These are phyloP conservation scores for Dimocarpus longan DNA, from an alignment of 345 rosid genomes.

Conservation along the genomic window DNA sequence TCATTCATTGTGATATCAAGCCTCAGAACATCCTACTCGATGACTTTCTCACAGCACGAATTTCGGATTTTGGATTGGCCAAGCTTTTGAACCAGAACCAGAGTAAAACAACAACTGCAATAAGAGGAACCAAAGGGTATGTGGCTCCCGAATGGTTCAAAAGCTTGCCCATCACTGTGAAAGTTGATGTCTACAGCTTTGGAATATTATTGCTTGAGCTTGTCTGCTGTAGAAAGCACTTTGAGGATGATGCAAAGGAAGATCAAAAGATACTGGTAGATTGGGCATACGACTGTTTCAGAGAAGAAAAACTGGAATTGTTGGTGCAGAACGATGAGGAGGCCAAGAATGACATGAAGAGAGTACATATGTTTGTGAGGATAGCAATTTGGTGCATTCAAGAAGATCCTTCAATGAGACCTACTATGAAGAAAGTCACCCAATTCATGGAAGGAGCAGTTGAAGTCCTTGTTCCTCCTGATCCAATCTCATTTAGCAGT, in stretches of 20 bases:
- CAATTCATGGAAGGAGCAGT: slow-evolving; percentile 31
- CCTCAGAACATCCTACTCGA: slow-evolving; percentile 30
- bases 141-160: slow-evolving; percentile 25
- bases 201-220: slow-evolving; percentile 8
- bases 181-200: slow-evolving; percentile 19
- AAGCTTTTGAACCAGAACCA: slow-evolving; percentile 19
- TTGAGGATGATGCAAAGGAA: neutral
- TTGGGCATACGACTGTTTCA: slow-evolving; percentile 24
- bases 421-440: slow-evolving; percentile 12
- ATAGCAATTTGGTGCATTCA: slow-evolving; percentile 22
- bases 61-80: slow-evolving; percentile 30
- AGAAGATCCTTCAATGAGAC: slow-evolving; percentile 17
- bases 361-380: slow-evolving; percentile 9
- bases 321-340: slow-evolving; percentile 30
- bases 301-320: slow-evolving; percentile 6
- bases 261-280: slow-evolving; percentile 13
- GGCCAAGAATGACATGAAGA: neutral
- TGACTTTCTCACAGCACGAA: slow-evolving; percentile 18
- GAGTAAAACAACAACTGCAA: slow-evolving; percentile 13
- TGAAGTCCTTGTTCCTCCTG: slow-evolving; percentile 27
- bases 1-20: slow-evolving; percentile 34
- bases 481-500: slow-evolving; percentile 24
- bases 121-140: slow-evolving; percentile 25
- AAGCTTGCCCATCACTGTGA: slow-evolving; percentile 12
- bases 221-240: slow-evolving; percentile 6